Evolutionary conservation across 164 flowering plant species (phyloP).

Genomic region (Magnolia kwangsiensis): DNA sequence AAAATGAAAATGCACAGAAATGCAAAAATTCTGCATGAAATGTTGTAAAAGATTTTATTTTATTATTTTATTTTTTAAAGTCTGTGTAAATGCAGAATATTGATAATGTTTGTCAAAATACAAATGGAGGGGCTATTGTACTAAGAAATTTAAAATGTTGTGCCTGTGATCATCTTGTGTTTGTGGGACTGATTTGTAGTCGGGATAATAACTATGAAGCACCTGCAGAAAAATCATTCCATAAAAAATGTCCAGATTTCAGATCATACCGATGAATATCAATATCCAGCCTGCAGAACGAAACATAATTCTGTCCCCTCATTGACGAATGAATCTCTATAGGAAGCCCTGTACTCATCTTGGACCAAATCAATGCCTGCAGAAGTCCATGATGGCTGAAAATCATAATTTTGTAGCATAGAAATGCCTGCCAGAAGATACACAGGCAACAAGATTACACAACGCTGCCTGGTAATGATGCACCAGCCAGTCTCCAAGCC

Average conservation of each 20-base stretch:
- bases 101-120: neutral
- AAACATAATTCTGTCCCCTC: constrained; percentile 57
- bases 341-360: constrained; percentile 99
- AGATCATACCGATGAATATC: constrained; percentile 79
- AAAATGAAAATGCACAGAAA: neutral
- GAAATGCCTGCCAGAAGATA: neutral
- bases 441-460: neutral
- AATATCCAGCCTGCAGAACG: constrained; percentile 93
- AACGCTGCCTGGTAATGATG: neutral
- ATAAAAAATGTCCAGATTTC: neutral
- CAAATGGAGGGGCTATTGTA: neutral
- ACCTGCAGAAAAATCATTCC: neutral
- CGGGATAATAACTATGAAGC: neutral
- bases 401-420: neutral
- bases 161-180: neutral
- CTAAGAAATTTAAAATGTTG: neutral
- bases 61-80: too few species aligned
- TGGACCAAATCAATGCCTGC: constrained; percentile 99
- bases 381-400: constrained; percentile 14
- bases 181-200: neutral
- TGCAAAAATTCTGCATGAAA: neutral
- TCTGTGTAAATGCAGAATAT: neutral
- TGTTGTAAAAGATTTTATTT: too few species aligned
- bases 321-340: constrained; percentile 91
- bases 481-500: neutral